Percentiles rank a stretch among this genome's conserved stretches.
These are phyloP conservation scores for Crithidia sp. DNA, from an alignment of 208 protist species.

Conservation along the genomic window DNA sequence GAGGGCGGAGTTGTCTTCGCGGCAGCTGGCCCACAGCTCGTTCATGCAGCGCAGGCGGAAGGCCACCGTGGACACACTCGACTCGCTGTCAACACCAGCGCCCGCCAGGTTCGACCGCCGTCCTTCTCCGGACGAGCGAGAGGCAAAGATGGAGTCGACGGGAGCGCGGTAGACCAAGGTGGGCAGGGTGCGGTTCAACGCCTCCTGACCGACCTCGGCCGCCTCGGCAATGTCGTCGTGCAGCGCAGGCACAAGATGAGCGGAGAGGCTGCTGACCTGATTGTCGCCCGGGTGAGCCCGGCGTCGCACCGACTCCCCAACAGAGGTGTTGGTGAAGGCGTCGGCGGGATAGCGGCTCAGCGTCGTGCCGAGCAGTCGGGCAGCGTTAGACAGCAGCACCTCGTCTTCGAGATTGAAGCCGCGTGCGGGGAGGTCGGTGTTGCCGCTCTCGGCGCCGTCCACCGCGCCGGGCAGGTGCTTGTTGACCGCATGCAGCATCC, in stretches of 20 bases:
- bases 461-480: conserved; percentile 50
- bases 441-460: conserved; percentile 15
- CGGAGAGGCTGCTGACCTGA: conserved; percentile 23
- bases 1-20: conserved; percentile 82
- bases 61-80: conserved; percentile 75
- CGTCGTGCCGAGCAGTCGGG: conserved; percentile 76
- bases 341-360: conserved; percentile 72
- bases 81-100: conserved; percentile 46
- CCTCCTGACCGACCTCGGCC: conserved; percentile 60
- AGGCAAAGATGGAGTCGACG: conserved; percentile 77
- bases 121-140: conserved; percentile 42
- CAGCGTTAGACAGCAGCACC: conserved; percentile 45
- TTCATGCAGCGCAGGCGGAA: conserved; percentile 80
- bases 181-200: conserved; percentile 35
- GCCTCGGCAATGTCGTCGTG: conserved; percentile 74
- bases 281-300: conserved; percentile 39
- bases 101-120: conserved; percentile 49
- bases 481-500: conserved; percentile 91
- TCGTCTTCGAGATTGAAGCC: conserved; percentile 72
- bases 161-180: conserved; percentile 79
- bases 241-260: conserved; percentile 58
- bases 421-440: conserved; percentile 14
- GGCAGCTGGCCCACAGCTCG: conserved; percentile 76
- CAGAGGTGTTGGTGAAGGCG: conserved; percentile 51
- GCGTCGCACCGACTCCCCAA: conserved; percentile 54